Evolutionary conservation across 2,329 filamentous ascomycete genomes (phyloP), one percentile per base, ranked within the genome.

Genomic region (Coniochaeta sp.): DNA sequence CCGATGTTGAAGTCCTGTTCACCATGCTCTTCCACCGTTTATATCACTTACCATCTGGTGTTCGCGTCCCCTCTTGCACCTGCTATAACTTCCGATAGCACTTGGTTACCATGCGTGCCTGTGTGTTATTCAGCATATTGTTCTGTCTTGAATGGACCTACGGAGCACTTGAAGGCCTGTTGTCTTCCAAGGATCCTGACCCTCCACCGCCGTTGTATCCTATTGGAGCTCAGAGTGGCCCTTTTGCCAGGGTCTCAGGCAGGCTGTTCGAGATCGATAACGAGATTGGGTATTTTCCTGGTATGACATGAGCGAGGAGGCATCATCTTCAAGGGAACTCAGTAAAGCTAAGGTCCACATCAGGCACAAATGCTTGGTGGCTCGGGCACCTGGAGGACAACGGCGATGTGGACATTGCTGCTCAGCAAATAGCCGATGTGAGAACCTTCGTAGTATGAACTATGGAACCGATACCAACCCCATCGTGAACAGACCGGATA

Each of bases 401-500:
- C n/a, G 57, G 57, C 16, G 62, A 62, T 47, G 44, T 64, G 14
- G 61, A 64, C 52, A 60, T 50, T 28, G 61, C 62, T 17, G 38
- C 62, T 55, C 59, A 62, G 24, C 54, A 64, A 22, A 64, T 64
- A 60, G 52, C 55, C 3, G 59, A 62, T 44, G 62, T 64, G 19
- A 28, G 62, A 14, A 3, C 14, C 2, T 30, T 32, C 12, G 34
- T 22, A n/a, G 8, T 3, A 14, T 28, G 26, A 54, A 36, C 10
- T 24, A n/a, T 17, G 26, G 17, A 22, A 47, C 14, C 24, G 26
- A 17, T 50, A 47, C 32, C 50, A 59, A 42, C 26, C 32, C 16
- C 10, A 58, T 28, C 16, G 38, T 30, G 22, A 58, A 44, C 63
- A 71, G 34, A 78, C 82, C 2, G 82, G 82, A 0, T 77, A 81